Conservation (phyloP, 2,329 filamentous ascomycete genomes). For the Calonectria hawksworthii region DNA sequence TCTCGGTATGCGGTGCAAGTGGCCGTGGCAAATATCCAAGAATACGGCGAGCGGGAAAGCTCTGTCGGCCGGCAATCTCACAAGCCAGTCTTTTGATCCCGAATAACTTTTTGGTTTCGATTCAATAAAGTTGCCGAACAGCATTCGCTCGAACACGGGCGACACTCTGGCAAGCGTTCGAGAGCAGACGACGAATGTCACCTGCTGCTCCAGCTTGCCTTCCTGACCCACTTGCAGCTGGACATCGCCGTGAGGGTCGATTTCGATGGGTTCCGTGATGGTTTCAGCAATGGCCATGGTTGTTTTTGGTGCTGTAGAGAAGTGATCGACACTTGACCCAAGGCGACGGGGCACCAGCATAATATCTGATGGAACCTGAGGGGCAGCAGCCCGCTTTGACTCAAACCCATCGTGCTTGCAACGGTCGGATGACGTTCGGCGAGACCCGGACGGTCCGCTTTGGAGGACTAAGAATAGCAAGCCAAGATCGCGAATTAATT, state of each 20-base stretch:
- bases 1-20: conserved; percentile 44
- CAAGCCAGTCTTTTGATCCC: conserved; percentile 39
- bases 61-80: conserved; percentile 50
- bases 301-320: not conserved
- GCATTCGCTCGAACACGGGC: conserved; percentile 47
- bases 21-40: conserved; percentile 48
- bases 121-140: conserved; percentile 46
- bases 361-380: conserved; percentile 6
- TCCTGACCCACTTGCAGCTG: conserved; percentile 23
- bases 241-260: conserved; percentile 32
- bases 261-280: conserved; percentile 8
- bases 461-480: conserved; percentile 17
- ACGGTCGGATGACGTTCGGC: conserved; percentile 13
- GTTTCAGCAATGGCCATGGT: conserved; percentile 17
- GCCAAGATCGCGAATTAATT: conserved; percentile 13
- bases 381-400: not conserved
- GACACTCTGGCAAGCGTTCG: conserved; percentile 45
- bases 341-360: conserved; percentile 12
- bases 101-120: conserved; percentile 19
- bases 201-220: not conserved
- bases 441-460: not conserved
- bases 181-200: conserved; percentile 44
- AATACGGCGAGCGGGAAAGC: conserved; percentile 45
- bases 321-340: not conserved
- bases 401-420: not conserved